Evolutionary conservation across 768 basidiomycete genomes (phyloP).

Genomic region (Chalciporus chontae): DNA sequence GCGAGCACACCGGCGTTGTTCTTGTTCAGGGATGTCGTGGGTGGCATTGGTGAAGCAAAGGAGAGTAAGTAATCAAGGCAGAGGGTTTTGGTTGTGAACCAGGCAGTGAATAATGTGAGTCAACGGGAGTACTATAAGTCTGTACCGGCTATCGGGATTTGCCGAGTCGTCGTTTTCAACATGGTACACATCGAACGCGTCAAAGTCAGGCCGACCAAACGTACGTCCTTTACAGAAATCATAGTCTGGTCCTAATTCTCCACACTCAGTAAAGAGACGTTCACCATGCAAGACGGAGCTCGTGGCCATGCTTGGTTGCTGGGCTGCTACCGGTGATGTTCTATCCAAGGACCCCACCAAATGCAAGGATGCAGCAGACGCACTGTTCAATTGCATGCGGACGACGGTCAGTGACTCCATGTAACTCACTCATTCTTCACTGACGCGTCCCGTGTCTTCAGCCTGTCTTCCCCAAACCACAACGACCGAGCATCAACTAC

Average conservation of each 20-base stretch:
- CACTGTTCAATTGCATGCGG: conserved; percentile 79
- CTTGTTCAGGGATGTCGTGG: conserved; percentile 62
- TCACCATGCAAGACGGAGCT: conserved; percentile 46
- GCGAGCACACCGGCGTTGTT: conserved; percentile 74
- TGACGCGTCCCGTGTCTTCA: conserved; percentile 27
- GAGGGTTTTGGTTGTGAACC: background rate
- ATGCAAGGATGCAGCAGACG: conserved; percentile 59
- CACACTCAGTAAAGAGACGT: conserved; percentile 7
- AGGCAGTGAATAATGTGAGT: background rate
- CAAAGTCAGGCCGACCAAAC: conserved; percentile 75
- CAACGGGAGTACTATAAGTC: no score
- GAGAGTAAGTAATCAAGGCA: background rate
- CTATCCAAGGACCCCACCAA: conserved; percentile 40
- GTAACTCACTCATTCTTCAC: background rate
- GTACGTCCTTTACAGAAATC: conserved; percentile 35
- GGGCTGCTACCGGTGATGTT: conserved; percentile 72
- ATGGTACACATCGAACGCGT: conserved; percentile 75
- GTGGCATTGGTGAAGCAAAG: background rate
- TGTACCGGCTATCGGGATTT: conserved; percentile 6
- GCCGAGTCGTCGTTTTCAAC: conserved; percentile 4
- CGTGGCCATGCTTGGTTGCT: conserved; percentile 79
- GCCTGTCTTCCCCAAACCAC: conserved; percentile 66
- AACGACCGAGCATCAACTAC: conserved; percentile 82
- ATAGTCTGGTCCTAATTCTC: background rate
- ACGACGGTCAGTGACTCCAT: conserved; percentile 59